Evolutionary conservation across 306 rosid species (phyloP).

Genomic region (Cicer judaicum): DNA sequence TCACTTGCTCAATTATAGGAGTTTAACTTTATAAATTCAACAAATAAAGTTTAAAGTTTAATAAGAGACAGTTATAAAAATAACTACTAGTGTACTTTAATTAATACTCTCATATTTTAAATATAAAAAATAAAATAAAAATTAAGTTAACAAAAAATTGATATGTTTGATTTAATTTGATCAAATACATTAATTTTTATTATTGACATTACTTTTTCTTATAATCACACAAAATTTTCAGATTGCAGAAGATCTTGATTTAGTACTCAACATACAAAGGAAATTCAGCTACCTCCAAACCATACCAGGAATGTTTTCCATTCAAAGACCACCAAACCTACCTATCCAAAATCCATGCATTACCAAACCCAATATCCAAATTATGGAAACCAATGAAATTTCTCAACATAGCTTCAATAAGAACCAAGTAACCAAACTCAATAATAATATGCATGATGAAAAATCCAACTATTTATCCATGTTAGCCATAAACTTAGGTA

Average conservation of each 20-base stretch:
- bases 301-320: constrained; percentile 72
- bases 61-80: too few species aligned
- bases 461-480: constrained; percentile 51
- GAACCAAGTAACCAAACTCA: constrained; percentile 49
- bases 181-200: too few species aligned
- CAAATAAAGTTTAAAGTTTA: too few species aligned
- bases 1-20: neutral
- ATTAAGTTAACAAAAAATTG: too few species aligned
- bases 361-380: constrained; percentile 57
- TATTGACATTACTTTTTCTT: too few species aligned
- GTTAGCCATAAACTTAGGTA: constrained; percentile 66
- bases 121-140: too few species aligned
- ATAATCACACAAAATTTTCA: constrained; percentile 41
- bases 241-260: constrained; percentile 75
- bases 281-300: constrained; percentile 82
- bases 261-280: constrained; percentile 75
- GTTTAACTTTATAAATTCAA: too few species aligned
- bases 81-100: too few species aligned
- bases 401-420: constrained; percentile 43
- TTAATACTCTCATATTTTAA: too few species aligned
- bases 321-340: constrained; percentile 75
- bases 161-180: too few species aligned
- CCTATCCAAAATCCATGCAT: constrained; percentile 67
- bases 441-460: constrained; percentile 60
- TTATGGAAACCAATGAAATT: constrained; percentile 54